phyloP scores from a whole-genome alignment of 495 filamentous ascomycete species.

The Penicillium pancosmium region DNA sequence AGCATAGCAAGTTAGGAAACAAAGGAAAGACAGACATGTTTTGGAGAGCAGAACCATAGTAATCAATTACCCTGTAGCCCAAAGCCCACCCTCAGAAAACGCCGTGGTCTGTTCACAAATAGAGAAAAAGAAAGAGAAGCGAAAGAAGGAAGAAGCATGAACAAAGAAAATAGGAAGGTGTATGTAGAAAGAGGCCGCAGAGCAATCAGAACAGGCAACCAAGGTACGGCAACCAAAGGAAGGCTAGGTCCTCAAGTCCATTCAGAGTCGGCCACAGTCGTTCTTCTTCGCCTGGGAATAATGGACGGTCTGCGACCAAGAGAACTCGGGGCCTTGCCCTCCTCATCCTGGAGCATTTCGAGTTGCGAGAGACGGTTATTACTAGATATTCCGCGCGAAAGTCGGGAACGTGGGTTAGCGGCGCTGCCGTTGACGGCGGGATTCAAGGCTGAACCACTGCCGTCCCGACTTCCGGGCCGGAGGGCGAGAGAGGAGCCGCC shows the following conservation, averaged over 20 bases:
- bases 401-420: slow-evolving; percentile 43
- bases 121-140: slow-evolving; percentile 12
- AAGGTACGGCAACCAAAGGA: not conserved
- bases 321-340: slow-evolving; percentile 36
- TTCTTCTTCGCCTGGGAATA: slow-evolving; percentile 43
- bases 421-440: slow-evolving; percentile 39
- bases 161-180: slow-evolving; percentile 11
- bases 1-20: slow-evolving; percentile 16
- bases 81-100: slow-evolving; percentile 16
- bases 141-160: slow-evolving; percentile 13
- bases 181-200: slow-evolving; percentile 1
- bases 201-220: not conserved
- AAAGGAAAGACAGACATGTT: slow-evolving; percentile 12
- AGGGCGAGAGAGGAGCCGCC: slow-evolving; percentile 43
- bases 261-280: slow-evolving; percentile 42
- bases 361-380: slow-evolving; percentile 44
- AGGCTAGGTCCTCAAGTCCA: slow-evolving; percentile 28
- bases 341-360: slow-evolving; percentile 42
- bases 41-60: slow-evolving; percentile 6
- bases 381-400: slow-evolving; percentile 44
- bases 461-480: slow-evolving; percentile 54
- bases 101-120: slow-evolving; percentile 14
- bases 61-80: slow-evolving; percentile 9
- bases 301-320: slow-evolving; percentile 40
- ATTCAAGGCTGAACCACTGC: slow-evolving; percentile 34